phyloP scores from a whole-genome alignment of 2,329 filamentous ascomycete genomes.

The Aaosphaeria pasadenensis region DNA sequence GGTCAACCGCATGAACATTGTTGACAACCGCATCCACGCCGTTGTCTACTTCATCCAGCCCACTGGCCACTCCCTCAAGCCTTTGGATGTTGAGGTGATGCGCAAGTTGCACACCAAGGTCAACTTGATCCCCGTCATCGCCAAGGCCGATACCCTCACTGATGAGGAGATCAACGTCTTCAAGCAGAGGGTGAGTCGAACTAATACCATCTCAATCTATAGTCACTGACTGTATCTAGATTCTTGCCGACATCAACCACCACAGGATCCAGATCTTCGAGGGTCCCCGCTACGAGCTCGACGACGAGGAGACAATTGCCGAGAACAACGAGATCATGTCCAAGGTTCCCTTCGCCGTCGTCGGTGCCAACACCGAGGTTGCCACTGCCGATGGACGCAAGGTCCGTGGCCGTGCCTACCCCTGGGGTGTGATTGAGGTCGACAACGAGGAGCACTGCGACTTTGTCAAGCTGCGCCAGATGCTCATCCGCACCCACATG shows the following conservation, averaged over 20 bases:
- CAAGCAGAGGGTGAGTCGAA: constrained; percentile 82
- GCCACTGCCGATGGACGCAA: constrained; percentile 87
- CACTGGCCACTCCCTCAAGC: constrained; percentile 97
- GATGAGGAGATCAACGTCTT: constrained; percentile 93
- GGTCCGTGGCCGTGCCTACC: constrained; percentile 92
- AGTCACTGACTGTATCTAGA: constrained; percentile 53
- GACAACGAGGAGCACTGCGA: constrained; percentile 99
- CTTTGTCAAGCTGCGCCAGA: constrained; percentile 99
- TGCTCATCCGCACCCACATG: constrained; percentile 99
- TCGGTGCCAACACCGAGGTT: constrained; percentile 95
- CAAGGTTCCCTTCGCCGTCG: constrained; percentile 97
- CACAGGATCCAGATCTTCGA: constrained; percentile 99
- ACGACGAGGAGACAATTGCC: constrained; percentile 98
- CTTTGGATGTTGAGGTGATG: constrained; percentile 98
- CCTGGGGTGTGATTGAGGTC: constrained; percentile 98
- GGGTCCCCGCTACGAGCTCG: constrained; percentile 95
- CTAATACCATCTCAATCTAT: background rate
- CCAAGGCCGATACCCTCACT: constrained; percentile 96
- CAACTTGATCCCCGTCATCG: constrained; percentile 98
- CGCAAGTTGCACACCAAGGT: constrained; percentile 99
- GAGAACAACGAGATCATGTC: constrained; percentile 99
- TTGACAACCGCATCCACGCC: constrained; percentile 97
- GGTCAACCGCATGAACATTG: constrained; percentile 99
- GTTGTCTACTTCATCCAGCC: constrained; percentile 99
- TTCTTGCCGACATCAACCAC: constrained; percentile 92